Percentiles rank a stretch among this genome's conserved stretches.
phyloP scores from a whole-genome alignment of 1,284 basidiomycete genomes.

The Paramarasmius palmivorus region DNA sequence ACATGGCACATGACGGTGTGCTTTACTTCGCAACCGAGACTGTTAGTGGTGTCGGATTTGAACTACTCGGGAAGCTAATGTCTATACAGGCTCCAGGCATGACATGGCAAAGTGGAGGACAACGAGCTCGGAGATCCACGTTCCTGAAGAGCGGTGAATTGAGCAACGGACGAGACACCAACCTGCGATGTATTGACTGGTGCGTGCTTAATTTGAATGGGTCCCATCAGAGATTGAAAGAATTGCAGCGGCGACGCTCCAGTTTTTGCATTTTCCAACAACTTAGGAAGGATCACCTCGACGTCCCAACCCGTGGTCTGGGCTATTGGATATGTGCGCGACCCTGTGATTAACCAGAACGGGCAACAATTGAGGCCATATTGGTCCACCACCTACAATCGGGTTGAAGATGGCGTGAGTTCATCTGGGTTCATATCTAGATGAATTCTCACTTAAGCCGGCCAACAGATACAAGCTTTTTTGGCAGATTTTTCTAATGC shows the following conservation, averaged over 20 bases:
- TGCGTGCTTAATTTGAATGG: too few species aligned
- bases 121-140: neutral
- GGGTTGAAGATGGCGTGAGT: constrained; percentile 23
- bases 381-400: constrained; percentile 28
- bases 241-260: constrained; percentile 21
- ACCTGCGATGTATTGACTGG: too few species aligned
- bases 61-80: neutral
- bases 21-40: constrained; percentile 2
- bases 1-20: constrained; percentile 35
- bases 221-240: too few species aligned
- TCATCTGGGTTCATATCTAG: neutral
- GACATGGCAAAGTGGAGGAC: constrained; percentile 1
- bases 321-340: constrained; percentile 41
- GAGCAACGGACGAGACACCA: neutral
- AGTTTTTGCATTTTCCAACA: constrained; percentile 33
- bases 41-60: too few species aligned
- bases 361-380: constrained; percentile 30
- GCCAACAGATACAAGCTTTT: constrained; percentile 37
- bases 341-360: constrained; percentile 34
- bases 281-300: constrained; percentile 24
- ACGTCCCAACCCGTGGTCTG: constrained; percentile 33
- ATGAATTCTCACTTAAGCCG: too few species aligned
- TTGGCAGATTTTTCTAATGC: constrained; percentile 37
- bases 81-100: neutral
- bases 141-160: neutral